Evolutionary conservation across 129 eudicot species (phyloP).

Genomic region (Centella asiatica): DNA sequence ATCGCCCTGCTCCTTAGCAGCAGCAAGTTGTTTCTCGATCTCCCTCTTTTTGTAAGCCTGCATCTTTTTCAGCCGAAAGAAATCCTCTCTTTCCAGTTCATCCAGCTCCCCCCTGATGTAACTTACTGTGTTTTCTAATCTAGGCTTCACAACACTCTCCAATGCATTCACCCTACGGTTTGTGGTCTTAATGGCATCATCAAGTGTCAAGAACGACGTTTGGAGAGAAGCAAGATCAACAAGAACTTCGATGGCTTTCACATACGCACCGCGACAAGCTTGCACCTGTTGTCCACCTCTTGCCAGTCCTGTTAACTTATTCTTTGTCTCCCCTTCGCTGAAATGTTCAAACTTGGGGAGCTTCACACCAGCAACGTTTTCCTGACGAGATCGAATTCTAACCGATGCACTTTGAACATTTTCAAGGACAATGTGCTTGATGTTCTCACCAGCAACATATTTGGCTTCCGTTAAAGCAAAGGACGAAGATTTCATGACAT

Average conservation of each 20-base stretch:
- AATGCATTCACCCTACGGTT: constrained; percentile 90
- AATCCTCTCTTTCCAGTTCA: constrained; percentile 88
- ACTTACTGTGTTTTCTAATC: constrained; percentile 63
- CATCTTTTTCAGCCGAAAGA: constrained; percentile 83
- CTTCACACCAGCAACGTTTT: constrained; percentile 85
- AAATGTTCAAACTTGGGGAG: constrained; percentile 76
- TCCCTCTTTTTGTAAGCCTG: constrained; percentile 78
- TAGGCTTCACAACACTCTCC: constrained; percentile 86
- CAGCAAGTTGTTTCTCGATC: constrained; percentile 48
- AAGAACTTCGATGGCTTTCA: constrained; percentile 77
- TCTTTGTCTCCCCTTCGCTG: constrained; percentile 71
- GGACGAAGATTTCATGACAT: constrained; percentile 60
- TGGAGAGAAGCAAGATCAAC: constrained; percentile 93
- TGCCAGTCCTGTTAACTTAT: constrained; percentile 76
- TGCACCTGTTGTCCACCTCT: constrained; percentile 96
- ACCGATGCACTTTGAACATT: constrained; percentile 68
- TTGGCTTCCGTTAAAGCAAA: constrained; percentile 87
- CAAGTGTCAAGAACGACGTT: constrained; percentile 85
- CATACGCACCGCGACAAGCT: constrained; percentile 67
- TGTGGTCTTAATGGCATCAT: constrained; percentile 86
- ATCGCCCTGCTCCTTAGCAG: constrained; percentile 42
- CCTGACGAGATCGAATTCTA: constrained; percentile 63
- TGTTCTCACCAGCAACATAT: constrained; percentile 88
- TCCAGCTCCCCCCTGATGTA: constrained; percentile 85
- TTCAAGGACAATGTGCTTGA: constrained; percentile 64